Base-by-base conservation (phyloP, 1,139 yeast species). In the Nematodospora anomalae region DNA sequence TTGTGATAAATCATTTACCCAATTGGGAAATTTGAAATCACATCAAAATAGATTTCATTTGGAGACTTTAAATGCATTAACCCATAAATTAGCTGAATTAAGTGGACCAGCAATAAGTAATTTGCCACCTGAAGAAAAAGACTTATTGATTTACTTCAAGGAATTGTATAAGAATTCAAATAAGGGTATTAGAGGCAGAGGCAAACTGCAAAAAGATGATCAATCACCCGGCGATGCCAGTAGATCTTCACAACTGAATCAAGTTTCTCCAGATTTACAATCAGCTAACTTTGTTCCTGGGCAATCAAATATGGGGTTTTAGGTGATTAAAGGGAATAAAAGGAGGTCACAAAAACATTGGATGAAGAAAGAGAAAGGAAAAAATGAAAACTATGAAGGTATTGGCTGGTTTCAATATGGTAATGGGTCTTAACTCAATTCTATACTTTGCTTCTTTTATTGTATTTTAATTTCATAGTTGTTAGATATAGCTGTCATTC, bases 41-140 rank as follows among this genome's bases (percentile, higher is more conserved):
- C 97, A 90, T 60, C 97, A 90, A 56, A 90, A 89, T 61, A 72
- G 90, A 51, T 88, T 89, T 56, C 97, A 90, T 60, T 63, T 79
- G 44, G 78, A 77, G 12, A 80, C 94, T 0, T 71, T 90, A 47
- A 78, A 77, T 47, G 67, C 67, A 32, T 64, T 88, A 49, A 85
- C 94, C 5, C 71, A 67, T 35, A 77, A 73, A 46, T 62, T 83
- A 44, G 89, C 89, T 0, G 81, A 79, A 46, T 57, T 80, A 28
- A 58, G 62, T 37, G 69, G 72, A 1, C 60, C 58, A 23, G 70
- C 67, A 13, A 67, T 85, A 42, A 70, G 69, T 21, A 57, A 60
- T 48, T 53, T 77, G 30, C 86, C 90, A 1, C 60, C 64, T 2
- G 74, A 75, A 24, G 96, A 89, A 54, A 70, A 77, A 43, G 85